Evolutionary conservation across 345 rosid species (phyloP).

Genomic region (Salix purpurea): DNA sequence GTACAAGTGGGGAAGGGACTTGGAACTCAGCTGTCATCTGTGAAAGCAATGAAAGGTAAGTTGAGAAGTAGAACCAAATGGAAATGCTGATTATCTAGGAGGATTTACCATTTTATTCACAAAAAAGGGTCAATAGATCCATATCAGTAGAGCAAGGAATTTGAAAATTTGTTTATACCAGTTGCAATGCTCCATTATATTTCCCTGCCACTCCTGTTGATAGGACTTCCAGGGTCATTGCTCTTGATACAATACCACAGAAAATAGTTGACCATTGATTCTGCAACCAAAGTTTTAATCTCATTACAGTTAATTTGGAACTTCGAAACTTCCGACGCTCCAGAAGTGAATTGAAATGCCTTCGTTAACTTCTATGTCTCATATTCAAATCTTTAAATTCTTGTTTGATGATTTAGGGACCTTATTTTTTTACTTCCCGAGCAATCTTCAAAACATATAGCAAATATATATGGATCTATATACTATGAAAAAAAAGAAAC

Average conservation of each 20-base stretch:
- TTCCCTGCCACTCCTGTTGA: conserved; percentile 97
- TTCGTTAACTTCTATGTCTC: background rate
- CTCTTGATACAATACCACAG: conserved; percentile 84
- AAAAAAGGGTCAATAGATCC: background rate
- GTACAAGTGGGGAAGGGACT: conserved; percentile 83
- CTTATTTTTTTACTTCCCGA: background rate
- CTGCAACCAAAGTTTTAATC: conserved; percentile 30
- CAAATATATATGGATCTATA: background rate
- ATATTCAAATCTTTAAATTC: background rate
- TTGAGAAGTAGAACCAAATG: background rate
- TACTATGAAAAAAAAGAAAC: background rate
- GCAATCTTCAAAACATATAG: background rate
- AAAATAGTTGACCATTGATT: conserved; percentile 84
- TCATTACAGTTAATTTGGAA: background rate
- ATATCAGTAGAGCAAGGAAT: background rate
- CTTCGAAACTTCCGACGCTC: background rate
- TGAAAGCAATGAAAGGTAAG: background rate
- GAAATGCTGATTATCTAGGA: background rate
- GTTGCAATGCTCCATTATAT: conserved; percentile 95
- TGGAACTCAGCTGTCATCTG: conserved; percentile 97
- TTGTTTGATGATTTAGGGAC: background rate
- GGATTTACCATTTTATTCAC: background rate
- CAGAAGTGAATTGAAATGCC: too few species aligned
- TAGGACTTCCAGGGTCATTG: conserved; percentile 83
- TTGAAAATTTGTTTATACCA: conserved; percentile 41